phyloP scores from a whole-genome alignment of 208 protist species.

The Entamoeba histolytica region DNA sequence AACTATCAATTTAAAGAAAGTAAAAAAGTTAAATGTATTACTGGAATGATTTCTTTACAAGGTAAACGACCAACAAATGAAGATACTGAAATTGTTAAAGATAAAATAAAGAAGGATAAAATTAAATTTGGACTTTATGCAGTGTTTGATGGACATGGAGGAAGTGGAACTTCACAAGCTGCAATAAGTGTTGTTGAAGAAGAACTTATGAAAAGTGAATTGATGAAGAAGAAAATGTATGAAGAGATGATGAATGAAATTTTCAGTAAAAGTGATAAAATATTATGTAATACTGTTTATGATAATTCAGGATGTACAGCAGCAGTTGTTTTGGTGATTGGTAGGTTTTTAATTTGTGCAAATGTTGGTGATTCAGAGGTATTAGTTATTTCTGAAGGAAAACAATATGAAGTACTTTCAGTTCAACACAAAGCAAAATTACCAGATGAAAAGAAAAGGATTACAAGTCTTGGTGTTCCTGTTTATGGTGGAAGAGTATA shows the following conservation, averaged over 20 bases:
- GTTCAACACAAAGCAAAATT: neutral
- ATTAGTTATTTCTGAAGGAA: neutral
- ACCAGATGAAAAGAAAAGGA: neutral
- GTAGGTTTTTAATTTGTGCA: neutral
- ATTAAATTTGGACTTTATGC: neutral
- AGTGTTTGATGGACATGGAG: neutral
- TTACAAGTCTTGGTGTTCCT: neutral
- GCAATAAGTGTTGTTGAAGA: neutral
- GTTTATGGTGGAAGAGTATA: neutral
- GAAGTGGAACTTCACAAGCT: neutral
- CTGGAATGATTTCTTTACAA: neutral
- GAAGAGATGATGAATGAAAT: neutral
- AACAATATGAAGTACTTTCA: neutral
- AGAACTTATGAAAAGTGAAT: neutral
- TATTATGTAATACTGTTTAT: neutral
- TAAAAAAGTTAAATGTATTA: neutral
- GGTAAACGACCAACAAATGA: neutral
- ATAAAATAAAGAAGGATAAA: neutral
- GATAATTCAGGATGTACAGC: neutral
- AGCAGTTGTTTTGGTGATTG: neutral
- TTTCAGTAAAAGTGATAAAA: neutral
- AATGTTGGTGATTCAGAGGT: neutral
- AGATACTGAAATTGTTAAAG: neutral
- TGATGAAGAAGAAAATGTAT: neutral
- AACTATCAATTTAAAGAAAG: neutral